phyloP scores from a whole-genome alignment of 129 eudicot genomes.

The Gnaphalium uliginosum region DNA sequence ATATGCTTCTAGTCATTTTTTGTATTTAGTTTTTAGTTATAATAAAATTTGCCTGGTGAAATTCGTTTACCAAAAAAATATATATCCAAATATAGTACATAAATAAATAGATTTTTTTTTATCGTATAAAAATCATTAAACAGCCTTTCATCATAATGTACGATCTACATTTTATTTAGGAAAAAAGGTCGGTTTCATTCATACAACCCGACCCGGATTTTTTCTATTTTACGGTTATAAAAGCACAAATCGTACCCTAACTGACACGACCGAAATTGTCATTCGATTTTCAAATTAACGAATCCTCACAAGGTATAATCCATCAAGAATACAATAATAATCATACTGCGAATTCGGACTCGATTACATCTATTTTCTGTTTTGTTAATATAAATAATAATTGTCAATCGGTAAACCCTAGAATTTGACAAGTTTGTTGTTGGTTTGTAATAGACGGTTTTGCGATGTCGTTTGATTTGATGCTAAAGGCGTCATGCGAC shows the following conservation, averaged over 20 bases:
- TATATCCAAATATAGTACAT: no score
- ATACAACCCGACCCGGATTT: no score
- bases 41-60: no score
- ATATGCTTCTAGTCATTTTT: no score
- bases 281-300: background rate
- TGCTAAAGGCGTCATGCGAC: constrained; percentile 67
- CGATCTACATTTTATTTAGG: no score
- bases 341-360: background rate
- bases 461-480: constrained; percentile 70
- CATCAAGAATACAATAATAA: background rate
- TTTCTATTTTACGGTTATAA: no score
- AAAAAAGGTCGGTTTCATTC: no score
- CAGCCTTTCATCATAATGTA: no score
- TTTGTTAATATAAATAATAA: background rate
- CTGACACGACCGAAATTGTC: background rate
- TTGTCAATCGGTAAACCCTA: background rate
- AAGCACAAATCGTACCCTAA: background rate
- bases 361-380: background rate
- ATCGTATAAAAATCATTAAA: no score
- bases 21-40: no score
- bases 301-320: background rate
- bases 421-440: background rate
- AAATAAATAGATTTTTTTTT: no score
- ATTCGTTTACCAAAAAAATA: no score
- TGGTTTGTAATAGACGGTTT: background rate